Base-by-base conservation (phyloP, 257 asterid genomes). In the Forsythia viridissima region DNA sequence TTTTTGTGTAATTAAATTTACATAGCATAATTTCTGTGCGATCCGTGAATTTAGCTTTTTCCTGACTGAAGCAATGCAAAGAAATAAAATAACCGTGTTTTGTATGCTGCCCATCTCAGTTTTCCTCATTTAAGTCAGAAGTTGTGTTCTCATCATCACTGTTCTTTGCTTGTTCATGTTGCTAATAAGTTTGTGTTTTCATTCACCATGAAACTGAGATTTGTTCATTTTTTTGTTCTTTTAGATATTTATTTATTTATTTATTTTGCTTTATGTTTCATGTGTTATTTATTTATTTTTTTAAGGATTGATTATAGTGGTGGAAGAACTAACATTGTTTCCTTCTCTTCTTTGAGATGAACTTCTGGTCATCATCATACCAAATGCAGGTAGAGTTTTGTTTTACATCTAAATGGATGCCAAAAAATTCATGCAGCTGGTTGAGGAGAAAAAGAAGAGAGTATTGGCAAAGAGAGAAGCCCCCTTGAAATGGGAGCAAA, bases 281-380 rank as follows among this genome's bases (percentile, higher is more conserved):
- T 0, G 9, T 72, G 52, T 61, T 21, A 40, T 55, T 8, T 61
- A 38, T n/a, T 42, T 34, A 5, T 68, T 71, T 70, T 52, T 1
- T 74, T 34, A 67, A 10, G 15, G 36, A 69, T 61, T 80, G 73
- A 52, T 43, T 77, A 59, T 67, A 46, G 61, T 82, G 85, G 74
- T 76, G 85, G 95, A 90, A 85, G 89, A 96, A 83, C 97, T 96
- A 91, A 96, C 99, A 92, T 79, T 91, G 89, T 93, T 91, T 86
- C 98, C 80, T 93, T 93, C 93, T 93, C 98, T 85, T 92, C 87
- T 92, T 96, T 92, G 99, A 96, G 99, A 96, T 93, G 98, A 82
- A 88, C 92, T 86, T 91, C 87, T 80, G 94, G 96, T 88, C 96
- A 83, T 93, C 99, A 88, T 93, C 99, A 92, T 90, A 91, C 98